A percentile compares a stretch with the other conserved stretches of the same genome.
phyloP scores from a whole-genome alignment of 345 rosid genomes.

The Cardamine chenopodiifolia region DNA sequence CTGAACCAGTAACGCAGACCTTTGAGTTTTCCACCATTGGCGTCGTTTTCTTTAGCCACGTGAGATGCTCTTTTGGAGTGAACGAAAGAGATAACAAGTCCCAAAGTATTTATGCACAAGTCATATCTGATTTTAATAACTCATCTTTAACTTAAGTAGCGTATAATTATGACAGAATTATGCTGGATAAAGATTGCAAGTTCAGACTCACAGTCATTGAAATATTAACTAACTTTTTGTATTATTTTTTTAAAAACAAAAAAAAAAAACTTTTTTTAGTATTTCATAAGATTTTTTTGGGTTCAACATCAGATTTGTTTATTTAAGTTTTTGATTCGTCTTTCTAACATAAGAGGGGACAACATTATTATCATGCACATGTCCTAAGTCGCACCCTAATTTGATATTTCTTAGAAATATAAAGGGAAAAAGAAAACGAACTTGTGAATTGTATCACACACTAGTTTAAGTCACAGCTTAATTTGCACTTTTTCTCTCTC shows the following conservation, averaged over 20 bases:
- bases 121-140: constrained; percentile 15
- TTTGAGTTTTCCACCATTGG: constrained; percentile 35
- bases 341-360: not conserved
- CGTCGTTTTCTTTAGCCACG: constrained; percentile 17
- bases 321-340: not conserved
- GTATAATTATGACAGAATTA: constrained; percentile 21
- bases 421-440: not conserved
- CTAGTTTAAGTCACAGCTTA: not conserved
- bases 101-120: constrained; percentile 25
- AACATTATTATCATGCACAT: not conserved
- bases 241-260: not conserved
- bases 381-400: not conserved
- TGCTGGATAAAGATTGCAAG: constrained; percentile 39
- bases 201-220: not conserved
- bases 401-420: not conserved
- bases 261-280: not conserved
- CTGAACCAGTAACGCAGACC: constrained; percentile 68
- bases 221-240: not conserved
- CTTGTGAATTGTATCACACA: no score
- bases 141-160: constrained; percentile 31
- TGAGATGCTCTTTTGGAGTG: constrained; percentile 25
- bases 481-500: not conserved
- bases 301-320: not conserved
- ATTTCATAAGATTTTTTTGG: not conserved
- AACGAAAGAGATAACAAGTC: constrained; percentile 13